phyloP scores from a whole-genome alignment of 1,139 yeast genomes.

The Yamadazyma triangularis region DNA sequence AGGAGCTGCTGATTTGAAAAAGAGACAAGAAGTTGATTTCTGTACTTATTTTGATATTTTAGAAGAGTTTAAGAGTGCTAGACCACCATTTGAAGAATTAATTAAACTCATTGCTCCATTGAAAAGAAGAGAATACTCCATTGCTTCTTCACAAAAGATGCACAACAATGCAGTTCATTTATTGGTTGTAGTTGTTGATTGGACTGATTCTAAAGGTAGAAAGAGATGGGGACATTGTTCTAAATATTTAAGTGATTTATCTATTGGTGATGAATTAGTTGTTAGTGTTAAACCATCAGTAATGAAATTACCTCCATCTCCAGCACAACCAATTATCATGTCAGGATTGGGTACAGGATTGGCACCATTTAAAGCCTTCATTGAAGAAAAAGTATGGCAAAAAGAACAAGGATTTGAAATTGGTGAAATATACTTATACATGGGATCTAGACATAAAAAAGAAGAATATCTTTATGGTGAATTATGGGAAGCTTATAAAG shows the following conservation, averaged over 20 bases:
- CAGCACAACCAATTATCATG: constrained; percentile 91
- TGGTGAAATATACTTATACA: constrained; percentile 82
- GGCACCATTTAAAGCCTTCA: constrained; percentile 97
- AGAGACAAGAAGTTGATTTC: constrained; percentile 80
- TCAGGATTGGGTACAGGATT: constrained; percentile 97
- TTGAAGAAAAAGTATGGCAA: constrained; percentile 95
- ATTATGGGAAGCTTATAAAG: constrained; percentile 93
- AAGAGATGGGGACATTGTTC: constrained; percentile 93
- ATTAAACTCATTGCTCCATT: constrained; percentile 74
- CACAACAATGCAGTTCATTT: constrained; percentile 91
- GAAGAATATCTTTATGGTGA: constrained; percentile 97
- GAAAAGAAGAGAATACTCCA: constrained; percentile 98
- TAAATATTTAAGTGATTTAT: constrained; percentile 75
- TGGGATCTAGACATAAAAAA: constrained; percentile 94
- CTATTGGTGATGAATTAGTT: constrained; percentile 79
- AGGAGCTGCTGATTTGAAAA: constrained; percentile 84
- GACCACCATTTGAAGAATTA: constrained; percentile 72
- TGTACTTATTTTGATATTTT: constrained; percentile 79
- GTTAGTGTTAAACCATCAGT: constrained; percentile 96
- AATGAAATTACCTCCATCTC: constrained; percentile 87
- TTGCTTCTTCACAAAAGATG: constrained; percentile 91
- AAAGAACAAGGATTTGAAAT: constrained; percentile 81
- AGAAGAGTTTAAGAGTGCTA: constrained; percentile 75
- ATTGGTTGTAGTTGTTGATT: constrained; percentile 92
- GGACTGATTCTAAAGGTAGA: constrained; percentile 87